Base-by-base conservation (phyloP, 768 basidiomycete genomes). In the Boletellus ananas region DNA sequence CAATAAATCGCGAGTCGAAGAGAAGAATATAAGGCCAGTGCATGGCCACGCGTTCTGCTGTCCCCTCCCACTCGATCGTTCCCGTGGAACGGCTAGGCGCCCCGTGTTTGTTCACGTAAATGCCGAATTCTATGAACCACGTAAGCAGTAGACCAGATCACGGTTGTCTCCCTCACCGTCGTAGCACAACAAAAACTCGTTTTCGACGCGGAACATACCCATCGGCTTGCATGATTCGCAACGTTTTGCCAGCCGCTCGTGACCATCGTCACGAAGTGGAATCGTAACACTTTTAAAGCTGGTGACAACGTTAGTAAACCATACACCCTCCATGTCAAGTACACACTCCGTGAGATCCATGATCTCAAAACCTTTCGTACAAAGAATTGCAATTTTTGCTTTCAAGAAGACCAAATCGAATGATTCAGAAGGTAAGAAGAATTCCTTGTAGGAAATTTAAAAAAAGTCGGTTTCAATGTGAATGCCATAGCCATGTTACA, bases 361-460 rank as follows among this genome's bases (percentile, higher is more conserved):
- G 60, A 97, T 95, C 68, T 97, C 94, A 60, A 97, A 97, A 35
- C 94, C 94, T 62, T 90, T 91, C 0, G 89, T 84, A 58, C 94
- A 94, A 25, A 96, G 78, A 49, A 99, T 89, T 4, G 90, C 94
- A 54, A 99, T 88, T 70, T 88, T 90, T 9, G 89, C 88, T 65
- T 94, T 94, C 49, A 97, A 74, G 78, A 97, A 98, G 54, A 93
- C 84, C 37, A 97, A 74, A 62, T 92, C 89, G 55, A 83, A 91
- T 0, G 94, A 86, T 63, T 96, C 93, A 0, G 89, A 92, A 2
- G 90, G 92, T 43, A 95, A 69, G 80, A 91, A 94, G 71, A 94
- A 95, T 70, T 94, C 90, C 78, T 80, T 41, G n/a, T 29, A 14
- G 16, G 0, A 20, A 14, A 17, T 5, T n/a, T n/a, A n/a, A n/a